Base-by-base conservation (phyloP, 495 filamentous ascomycete genomes). In the Aspergillus conjunctus region DNA sequence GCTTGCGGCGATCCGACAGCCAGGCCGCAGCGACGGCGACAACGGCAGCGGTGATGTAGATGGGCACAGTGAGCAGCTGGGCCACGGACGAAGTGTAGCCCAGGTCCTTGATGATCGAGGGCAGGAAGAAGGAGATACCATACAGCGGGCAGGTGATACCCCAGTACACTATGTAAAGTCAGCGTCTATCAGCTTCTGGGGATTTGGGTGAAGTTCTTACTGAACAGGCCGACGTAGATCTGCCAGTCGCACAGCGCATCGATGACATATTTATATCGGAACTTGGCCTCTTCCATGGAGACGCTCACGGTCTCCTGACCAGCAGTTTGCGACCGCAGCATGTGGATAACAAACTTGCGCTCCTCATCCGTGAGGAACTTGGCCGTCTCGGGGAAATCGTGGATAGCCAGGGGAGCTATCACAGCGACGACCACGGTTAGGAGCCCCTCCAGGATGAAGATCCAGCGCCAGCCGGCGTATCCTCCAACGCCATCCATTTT, bases 201-300 rank as follows among this genome's bases (percentile, higher is more conserved):
- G 21, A 21, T 3, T 3, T 37, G 51, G 6, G 21, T 20, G 11
- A 11, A 15, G 1, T 26, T n/a, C 45, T 30, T 33, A 61, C 52
- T 73, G 51, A 90, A 79, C 6, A 90, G 69, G 41, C 83, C 87
- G 14, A 87, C 71, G 73, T 84, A 91, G 53, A 93, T 84, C 63
- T 91, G 87, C 88, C 87, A 91, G 57, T 93, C 90, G 14, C 63
- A 73, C 59, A 91, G 87, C 0, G 87, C 88, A 31, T 79, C 79
- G 37, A 76, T 65, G 4, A 91, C 86, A 67, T 87, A 86, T 59
- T 79, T 77, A 73, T 81, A 85, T 12, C 81, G 71, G 56, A 89
- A 89, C 49, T 83, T 78, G 14, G 85, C 81, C 31, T 80, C 78
- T 59, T 90, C 80, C 30, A 32, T 20, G 20, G 48, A 37, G 7